These are phyloP conservation scores for Aspergillus awamori DNA, from an alignment of 2,329 filamentous ascomycete genomes.

Conservation along the genomic window DNA sequence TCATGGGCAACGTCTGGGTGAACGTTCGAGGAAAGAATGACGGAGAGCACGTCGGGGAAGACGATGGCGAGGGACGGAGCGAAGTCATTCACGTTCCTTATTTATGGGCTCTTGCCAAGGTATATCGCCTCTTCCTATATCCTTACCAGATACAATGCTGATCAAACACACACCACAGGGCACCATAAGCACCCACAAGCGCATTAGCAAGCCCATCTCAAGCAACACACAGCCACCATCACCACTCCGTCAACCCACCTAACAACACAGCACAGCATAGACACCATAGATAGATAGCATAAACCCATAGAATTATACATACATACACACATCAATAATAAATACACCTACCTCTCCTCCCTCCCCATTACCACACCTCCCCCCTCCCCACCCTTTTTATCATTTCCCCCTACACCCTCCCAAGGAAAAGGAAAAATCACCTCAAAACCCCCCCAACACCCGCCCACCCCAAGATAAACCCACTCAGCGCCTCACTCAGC, in stretches of 20 bases:
- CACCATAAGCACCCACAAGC: slow-evolving; percentile 29
- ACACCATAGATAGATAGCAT: neutral
- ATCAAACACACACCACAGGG: slow-evolving; percentile 17
- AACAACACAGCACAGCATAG: neutral
- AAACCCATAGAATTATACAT: neutral
- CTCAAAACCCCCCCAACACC: slow-evolving; percentile 52
- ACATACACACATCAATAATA: slow-evolving; percentile 1
- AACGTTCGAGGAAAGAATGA: slow-evolving; percentile 32
- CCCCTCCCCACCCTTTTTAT: neutral
- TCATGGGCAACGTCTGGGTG: slow-evolving; percentile 59
- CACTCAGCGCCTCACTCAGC: slow-evolving; percentile 50
- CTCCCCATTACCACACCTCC: neutral
- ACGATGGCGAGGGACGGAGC: slow-evolving; percentile 21
- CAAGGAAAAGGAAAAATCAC: slow-evolving; percentile 27
- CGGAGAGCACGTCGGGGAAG: slow-evolving; percentile 8
- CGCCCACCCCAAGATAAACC: slow-evolving; percentile 53
- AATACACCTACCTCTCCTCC: neutral
- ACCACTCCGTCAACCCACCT: neutral
- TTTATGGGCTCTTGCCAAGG: slow-evolving; percentile 36
- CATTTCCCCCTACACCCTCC: neutral
- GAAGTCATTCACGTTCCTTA: slow-evolving; percentile 38
- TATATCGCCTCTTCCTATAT: slow-evolving; percentile 11
- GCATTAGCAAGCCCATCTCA: slow-evolving; percentile 23
- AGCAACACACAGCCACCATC: neutral
- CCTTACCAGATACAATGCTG: neutral